phyloP scores from a whole-genome alignment of 2,329 filamentous ascomycete species.

The Arthrobotrys sphaeroides region DNA sequence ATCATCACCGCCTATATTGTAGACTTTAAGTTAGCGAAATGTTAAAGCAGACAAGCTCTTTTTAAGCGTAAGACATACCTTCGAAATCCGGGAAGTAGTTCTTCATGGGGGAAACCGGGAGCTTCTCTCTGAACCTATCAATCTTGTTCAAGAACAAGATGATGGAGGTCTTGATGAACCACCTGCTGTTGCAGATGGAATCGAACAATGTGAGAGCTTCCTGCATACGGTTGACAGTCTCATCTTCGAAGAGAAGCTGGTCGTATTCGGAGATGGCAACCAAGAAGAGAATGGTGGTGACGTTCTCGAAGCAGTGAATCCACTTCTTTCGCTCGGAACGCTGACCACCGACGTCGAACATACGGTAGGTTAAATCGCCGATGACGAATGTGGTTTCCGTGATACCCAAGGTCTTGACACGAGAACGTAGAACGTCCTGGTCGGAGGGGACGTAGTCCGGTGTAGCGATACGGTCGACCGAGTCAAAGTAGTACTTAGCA shows the following conservation, averaged over 20 bases:
- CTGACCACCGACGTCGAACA: constrained; percentile 97
- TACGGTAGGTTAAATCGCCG: constrained; percentile 90
- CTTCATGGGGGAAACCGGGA: constrained; percentile 77
- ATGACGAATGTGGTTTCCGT: constrained; percentile 97
- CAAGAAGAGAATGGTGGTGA: constrained; percentile 94
- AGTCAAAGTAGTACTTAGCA: constrained; percentile 97
- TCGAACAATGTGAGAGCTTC: constrained; percentile 76
- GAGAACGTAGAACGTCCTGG: constrained; percentile 91
- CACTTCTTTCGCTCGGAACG: constrained; percentile 98
- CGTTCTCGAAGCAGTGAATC: constrained; percentile 99
- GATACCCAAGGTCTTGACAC: constrained; percentile 98
- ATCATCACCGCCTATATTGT: constrained; percentile 77
- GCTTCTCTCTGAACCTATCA: constrained; percentile 78
- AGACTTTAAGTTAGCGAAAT: constrained; percentile 32
- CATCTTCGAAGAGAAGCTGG: constrained; percentile 93
- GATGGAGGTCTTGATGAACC: constrained; percentile 77
- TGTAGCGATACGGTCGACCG: constrained; percentile 86
- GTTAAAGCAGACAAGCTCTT: constrained; percentile 17
- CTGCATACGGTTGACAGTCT: constrained; percentile 85
- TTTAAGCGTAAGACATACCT: constrained; percentile 61
- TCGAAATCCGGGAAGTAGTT: constrained; percentile 83
- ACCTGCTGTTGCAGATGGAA: constrained; percentile 76
- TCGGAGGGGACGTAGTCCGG: constrained; percentile 95
- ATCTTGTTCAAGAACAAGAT: constrained; percentile 81
- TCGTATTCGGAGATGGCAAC: constrained; percentile 98